Evolutionary conservation across 2,329 filamentous ascomycete genomes (phyloP).

Genomic region (Myriosclerotinia duriaeana): DNA sequence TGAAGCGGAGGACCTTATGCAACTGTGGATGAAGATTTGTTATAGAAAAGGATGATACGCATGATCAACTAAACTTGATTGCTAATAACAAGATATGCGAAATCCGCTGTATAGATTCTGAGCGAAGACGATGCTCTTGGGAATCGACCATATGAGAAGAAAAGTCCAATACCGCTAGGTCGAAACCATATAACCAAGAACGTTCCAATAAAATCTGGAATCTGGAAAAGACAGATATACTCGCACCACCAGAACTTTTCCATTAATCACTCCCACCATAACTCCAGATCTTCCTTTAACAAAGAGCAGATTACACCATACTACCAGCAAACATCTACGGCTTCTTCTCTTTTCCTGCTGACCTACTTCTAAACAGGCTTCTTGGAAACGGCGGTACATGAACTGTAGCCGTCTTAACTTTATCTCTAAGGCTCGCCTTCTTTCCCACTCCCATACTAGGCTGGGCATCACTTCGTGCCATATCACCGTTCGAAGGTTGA

Average conservation of each 20-base stretch:
- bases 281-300: neutral
- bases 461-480: neutral
- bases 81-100: neutral
- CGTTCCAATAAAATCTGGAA: neutral
- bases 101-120: neutral
- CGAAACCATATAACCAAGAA: neutral
- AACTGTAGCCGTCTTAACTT: slow-evolving; percentile 20
- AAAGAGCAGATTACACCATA: neutral
- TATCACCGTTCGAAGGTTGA: slow-evolving; percentile 7
- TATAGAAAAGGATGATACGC: too few relatives aligned
- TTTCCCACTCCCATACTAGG: neutral
- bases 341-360: slow-evolving; percentile 22
- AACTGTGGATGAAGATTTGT: too few relatives aligned
- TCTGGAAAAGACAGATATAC: slow-evolving; percentile 16
- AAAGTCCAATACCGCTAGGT: neutral
- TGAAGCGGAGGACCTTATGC: too few relatives aligned
- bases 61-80: neutral
- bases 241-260: neutral
- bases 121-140: neutral
- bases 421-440: slow-evolving; percentile 15
- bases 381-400: slow-evolving; percentile 22
- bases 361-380: slow-evolving; percentile 21
- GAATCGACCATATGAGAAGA: neutral
- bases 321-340: neutral
- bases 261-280: neutral